Base-by-base conservation (phyloP, 345 rosid species). In the Erucastrum elatum region DNA sequence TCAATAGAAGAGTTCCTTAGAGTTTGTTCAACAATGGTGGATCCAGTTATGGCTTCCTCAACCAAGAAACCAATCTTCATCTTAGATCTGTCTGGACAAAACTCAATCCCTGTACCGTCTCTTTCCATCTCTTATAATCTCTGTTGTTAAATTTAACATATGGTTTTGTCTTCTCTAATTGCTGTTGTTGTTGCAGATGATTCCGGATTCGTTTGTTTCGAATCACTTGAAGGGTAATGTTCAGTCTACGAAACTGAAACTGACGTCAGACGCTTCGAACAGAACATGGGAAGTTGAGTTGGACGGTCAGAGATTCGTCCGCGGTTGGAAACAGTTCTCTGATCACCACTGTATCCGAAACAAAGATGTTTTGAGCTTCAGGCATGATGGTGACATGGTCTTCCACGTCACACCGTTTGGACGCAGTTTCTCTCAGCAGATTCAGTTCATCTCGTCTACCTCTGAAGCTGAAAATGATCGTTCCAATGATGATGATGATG, bases 331-430 rank as follows among this genome's bases (percentile, higher is more conserved):
- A 60, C n/a, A 12, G 9, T 79, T 79, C 74, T 66, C 74, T 0
- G 16, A 46, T 9, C 30, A n/a, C 41, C 82, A 79, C 39, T 1
- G 17, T 49, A 31, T 79, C 63, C 64, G 70, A 11, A 15, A 10
- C 65, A 46, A 73, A 46, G 82, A 79, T 65, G 26, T 79, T 61
- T 73, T 73, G 71, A 56, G 68, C 35, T 79, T 79, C 64, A 46
- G 70, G 29, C 64, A 60, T 16, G 58, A 46, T 0, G 82, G 82
- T 0, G 64, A 49, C n/a, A 33, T 79, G 74, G 70, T 60, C 51
- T 79, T 79, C 58, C 58, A 79, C 16, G 82, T 79, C 31, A 73
- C 69, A 30, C 77, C 81, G 0, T 33, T 60, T 3, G 77, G 82
- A 25, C 77, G 77, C 58, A 46, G 74, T 31, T 78, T 78, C 55